phyloP scores from a whole-genome alignment of 2,329 filamentous ascomycete species.

The Nakataea oryzae region DNA sequence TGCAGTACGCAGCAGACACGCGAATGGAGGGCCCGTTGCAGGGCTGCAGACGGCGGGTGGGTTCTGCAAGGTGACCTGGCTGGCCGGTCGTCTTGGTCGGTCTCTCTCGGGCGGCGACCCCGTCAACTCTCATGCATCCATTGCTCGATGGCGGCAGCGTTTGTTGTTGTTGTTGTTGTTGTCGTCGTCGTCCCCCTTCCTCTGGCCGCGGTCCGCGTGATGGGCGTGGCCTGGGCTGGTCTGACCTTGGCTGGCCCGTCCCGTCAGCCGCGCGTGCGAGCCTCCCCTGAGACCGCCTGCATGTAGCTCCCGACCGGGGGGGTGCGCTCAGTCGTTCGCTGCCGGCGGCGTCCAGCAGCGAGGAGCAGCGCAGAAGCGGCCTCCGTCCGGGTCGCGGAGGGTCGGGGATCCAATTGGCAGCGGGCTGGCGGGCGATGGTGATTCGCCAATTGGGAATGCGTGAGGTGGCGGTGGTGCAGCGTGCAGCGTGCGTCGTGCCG shows the following conservation, averaged over 20 bases:
- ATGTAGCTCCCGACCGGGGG: no score
- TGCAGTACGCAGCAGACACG: neutral
- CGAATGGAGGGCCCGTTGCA: neutral
- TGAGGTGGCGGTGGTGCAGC: conserved; percentile 10
- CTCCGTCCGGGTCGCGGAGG: neutral
- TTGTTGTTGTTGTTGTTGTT: no score
- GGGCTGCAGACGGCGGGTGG: neutral
- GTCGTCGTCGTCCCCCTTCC: no score
- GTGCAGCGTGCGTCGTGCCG: neutral
- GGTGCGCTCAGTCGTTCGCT: neutral
- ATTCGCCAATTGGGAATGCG: conserved; percentile 4
- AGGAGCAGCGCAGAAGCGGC: no score
- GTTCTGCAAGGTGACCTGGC: conserved; percentile 3
- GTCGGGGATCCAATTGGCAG: neutral
- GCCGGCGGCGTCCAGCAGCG: neutral
- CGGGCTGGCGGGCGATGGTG: neutral
- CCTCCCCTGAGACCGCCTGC: neutral
- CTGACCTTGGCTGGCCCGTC: neutral
- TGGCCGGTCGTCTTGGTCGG: neutral
- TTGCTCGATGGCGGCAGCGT: neutral
- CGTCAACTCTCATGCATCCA: neutral
- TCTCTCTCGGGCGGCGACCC: neutral
- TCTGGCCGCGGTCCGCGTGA: neutral
- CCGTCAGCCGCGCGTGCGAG: neutral
- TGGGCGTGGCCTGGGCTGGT: neutral